These are phyloP conservation scores for Coelastrella sp. DNA, from an alignment of 139 green algal species.

Conservation along the genomic window DNA sequence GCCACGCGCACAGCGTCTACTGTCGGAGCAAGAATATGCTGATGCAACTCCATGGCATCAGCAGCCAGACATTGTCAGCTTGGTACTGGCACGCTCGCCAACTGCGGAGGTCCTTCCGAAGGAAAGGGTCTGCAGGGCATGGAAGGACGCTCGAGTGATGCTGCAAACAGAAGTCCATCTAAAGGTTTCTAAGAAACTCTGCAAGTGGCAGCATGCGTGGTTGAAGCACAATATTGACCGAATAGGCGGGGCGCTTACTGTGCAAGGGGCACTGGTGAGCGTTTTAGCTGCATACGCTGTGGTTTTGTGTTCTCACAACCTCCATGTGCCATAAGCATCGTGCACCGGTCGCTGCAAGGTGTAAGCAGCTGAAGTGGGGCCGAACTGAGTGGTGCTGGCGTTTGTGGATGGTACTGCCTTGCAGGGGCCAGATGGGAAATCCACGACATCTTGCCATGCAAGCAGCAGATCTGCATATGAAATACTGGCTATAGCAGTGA, in stretches of 20 bases:
- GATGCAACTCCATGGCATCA: conserved; percentile 3
- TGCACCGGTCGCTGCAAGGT: no score
- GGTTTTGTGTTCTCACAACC: background rate
- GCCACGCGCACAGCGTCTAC: background rate
- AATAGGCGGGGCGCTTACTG: background rate
- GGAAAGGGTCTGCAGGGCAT: background rate
- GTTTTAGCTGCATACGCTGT: background rate
- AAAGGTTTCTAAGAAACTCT: background rate
- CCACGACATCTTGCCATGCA: background rate
- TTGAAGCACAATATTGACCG: background rate
- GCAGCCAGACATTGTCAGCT: conserved; percentile 10
- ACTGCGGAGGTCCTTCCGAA: background rate
- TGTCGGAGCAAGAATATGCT: background rate
- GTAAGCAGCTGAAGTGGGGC: no score
- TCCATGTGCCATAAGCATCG: no score
- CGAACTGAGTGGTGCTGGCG: no score
- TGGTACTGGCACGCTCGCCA: conserved; percentile 1
- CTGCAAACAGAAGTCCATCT: background rate
- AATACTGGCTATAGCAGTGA: background rate
- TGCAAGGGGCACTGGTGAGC: background rate
- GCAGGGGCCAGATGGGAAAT: background rate
- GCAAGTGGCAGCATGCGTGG: conserved; percentile 3
- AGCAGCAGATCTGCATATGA: background rate
- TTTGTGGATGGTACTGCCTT: background rate
- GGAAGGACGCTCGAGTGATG: background rate